phyloP scores from a whole-genome alignment of 495 filamentous ascomycete genomes.

The Cladorrhinum samala region DNA sequence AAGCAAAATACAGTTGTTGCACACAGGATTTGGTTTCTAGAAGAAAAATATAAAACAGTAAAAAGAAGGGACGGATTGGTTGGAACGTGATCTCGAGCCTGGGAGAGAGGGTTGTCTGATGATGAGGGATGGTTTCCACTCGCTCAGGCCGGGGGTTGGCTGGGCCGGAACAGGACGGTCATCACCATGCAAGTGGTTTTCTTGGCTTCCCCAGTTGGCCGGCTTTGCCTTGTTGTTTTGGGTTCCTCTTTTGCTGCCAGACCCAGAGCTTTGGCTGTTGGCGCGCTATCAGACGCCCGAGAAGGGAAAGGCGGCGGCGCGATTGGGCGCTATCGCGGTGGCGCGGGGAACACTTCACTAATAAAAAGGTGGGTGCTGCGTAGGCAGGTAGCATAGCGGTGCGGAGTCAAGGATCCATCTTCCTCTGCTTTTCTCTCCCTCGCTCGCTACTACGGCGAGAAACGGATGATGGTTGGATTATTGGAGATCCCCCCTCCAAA shows the following conservation, averaged over 20 bases:
- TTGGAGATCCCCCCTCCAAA: no score
- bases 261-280: neutral
- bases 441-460: neutral
- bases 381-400: neutral
- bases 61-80: neutral
- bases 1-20: neutral
- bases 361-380: neutral
- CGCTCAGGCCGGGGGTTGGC: neutral
- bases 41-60: neutral
- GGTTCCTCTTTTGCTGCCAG: neutral
- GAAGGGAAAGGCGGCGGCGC: neutral
- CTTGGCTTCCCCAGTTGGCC: neutral
- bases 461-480: no score
- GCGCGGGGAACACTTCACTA: no score
- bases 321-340: slow-evolving; percentile 10
- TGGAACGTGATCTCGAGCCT: neutral
- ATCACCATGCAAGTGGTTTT: neutral
- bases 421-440: neutral
- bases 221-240: neutral
- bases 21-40: neutral
- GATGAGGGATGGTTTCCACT: neutral
- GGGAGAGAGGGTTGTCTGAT: neutral
- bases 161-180: slow-evolving; percentile 2
- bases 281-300: slow-evolving; percentile 4
- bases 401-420: neutral